Percentiles rank a stretch among this genome's conserved stretches.
These are phyloP conservation scores for Mycogone perniciosa DNA, from an alignment of 2,329 filamentous ascomycete species.

Conservation along the genomic window DNA sequence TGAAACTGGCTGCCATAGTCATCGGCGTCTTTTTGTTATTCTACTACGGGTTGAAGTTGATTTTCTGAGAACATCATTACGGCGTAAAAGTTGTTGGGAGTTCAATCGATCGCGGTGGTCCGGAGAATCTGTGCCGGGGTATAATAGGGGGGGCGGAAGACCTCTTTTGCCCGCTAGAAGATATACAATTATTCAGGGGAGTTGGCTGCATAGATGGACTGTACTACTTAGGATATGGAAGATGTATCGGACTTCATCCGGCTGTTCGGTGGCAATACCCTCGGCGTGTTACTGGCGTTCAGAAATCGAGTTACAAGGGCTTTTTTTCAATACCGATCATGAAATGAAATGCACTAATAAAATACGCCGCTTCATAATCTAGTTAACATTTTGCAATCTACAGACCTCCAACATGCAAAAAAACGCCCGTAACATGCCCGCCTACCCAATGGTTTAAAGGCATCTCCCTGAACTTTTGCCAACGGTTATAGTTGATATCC, in stretches of 20 bases:
- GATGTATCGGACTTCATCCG: not conserved
- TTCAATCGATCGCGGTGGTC: too few relatives aligned
- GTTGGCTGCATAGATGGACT: not conserved
- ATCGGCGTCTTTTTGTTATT: conserved; percentile 65
- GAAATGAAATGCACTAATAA: conserved; percentile 1
- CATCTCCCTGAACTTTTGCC: conserved; percentile 13
- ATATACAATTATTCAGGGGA: not conserved
- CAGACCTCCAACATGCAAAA: conserved; percentile 29
- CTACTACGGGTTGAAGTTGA: conserved; percentile 63
- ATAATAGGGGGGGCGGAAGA: not conserved
- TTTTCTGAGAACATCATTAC: conserved; percentile 41
- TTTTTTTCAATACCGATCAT: conserved; percentile 1
- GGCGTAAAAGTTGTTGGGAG: too few relatives aligned
- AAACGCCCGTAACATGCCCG: conserved; percentile 24
- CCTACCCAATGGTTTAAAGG: conserved; percentile 18
- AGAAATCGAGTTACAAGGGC: not conserved
- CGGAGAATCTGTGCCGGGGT: not conserved
- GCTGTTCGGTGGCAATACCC: conserved; percentile 10
- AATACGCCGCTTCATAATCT: conserved; percentile 7
- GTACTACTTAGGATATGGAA: not conserved
- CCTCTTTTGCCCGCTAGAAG: too few relatives aligned
- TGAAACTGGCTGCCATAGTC: conserved; percentile 83
- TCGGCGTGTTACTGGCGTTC: conserved; percentile 13
- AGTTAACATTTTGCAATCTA: conserved; percentile 22
- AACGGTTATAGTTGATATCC: conserved; percentile 11